phyloP scores from a whole-genome alignment of 371 early-diverging fungal species.

The Catenaria anguillulae region DNA sequence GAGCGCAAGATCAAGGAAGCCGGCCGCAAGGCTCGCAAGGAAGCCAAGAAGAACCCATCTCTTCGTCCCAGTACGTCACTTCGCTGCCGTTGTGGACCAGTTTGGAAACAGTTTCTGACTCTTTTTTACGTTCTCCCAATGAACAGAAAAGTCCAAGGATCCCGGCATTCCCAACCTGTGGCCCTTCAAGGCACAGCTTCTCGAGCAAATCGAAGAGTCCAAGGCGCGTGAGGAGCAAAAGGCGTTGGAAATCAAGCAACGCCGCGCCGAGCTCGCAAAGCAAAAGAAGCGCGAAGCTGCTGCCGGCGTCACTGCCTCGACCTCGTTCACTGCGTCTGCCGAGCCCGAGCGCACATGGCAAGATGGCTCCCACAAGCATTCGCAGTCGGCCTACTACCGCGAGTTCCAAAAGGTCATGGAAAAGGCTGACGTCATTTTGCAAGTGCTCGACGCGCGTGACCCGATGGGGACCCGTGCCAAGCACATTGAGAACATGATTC shows the following conservation, averaged over 20 bases:
- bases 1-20: constrained; percentile 54
- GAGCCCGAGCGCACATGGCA: neutral
- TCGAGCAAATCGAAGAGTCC: constrained; percentile 46
- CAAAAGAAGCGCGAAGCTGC: constrained; percentile 37
- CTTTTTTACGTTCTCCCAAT: too few relatives aligned
- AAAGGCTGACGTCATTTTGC: constrained; percentile 89
- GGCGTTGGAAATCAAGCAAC: too few relatives aligned
- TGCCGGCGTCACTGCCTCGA: constrained; percentile 28
- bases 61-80: neutral
- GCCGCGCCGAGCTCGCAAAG: constrained; percentile 13
- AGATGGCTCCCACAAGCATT: constrained; percentile 20
- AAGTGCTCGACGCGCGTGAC: constrained; percentile 97
- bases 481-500: constrained; percentile 75
- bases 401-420: constrained; percentile 94
- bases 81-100: too few relatives aligned
- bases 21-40: constrained; percentile 53
- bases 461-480: constrained; percentile 83
- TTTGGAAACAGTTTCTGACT: too few relatives aligned
- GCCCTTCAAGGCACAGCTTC: constrained; percentile 71
- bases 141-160: constrained; percentile 59
- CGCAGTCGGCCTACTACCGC: constrained; percentile 78
- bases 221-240: too few relatives aligned
- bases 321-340: too few relatives aligned
- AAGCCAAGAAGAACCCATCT: constrained; percentile 47
- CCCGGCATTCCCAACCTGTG: constrained; percentile 81